Evolutionary conservation across 1,284 basidiomycete species (phyloP).

Genomic region (Lentinus polychrous): DNA sequence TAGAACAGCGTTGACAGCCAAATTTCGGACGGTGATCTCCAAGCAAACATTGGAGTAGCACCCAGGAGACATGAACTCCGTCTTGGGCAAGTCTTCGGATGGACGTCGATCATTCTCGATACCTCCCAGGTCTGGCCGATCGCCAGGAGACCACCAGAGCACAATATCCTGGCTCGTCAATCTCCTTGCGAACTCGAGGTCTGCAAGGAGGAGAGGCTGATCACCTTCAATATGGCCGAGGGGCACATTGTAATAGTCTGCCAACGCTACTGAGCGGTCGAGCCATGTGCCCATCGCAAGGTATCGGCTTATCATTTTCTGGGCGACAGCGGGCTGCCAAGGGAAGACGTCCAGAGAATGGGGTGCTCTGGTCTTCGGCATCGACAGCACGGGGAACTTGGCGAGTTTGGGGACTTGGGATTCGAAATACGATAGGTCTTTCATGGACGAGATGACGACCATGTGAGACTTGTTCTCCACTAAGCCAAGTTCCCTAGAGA

Average conservation of each 20-base stretch:
- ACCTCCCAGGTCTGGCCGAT: constrained; percentile 92
- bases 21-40: constrained; percentile 84
- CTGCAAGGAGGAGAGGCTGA: constrained; percentile 80
- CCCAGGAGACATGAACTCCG: constrained; percentile 83
- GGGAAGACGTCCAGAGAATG: constrained; percentile 75
- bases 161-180: constrained; percentile 85
- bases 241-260: constrained; percentile 90
- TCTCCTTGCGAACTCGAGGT: constrained; percentile 87
- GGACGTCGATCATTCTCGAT: constrained; percentile 82
- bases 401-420: constrained; percentile 62
- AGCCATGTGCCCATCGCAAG: constrained; percentile 78
- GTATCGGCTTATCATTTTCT: constrained; percentile 84
- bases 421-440: constrained; percentile 85
- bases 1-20: constrained; percentile 91
- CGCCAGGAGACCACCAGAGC: constrained; percentile 93
- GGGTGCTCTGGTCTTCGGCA: constrained; percentile 70
- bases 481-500: constrained; percentile 83
- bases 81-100: constrained; percentile 75
- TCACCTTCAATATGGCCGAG: constrained; percentile 90
- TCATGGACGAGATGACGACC: constrained; percentile 82
- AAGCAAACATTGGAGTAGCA: constrained; percentile 92
- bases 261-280: constrained; percentile 74
- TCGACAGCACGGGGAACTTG: constrained; percentile 85
- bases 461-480: constrained; percentile 67
- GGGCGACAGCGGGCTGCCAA: constrained; percentile 67